Base-by-base conservation (phyloP, 208 protist genomes). In the Strigomonas galati region DNA sequence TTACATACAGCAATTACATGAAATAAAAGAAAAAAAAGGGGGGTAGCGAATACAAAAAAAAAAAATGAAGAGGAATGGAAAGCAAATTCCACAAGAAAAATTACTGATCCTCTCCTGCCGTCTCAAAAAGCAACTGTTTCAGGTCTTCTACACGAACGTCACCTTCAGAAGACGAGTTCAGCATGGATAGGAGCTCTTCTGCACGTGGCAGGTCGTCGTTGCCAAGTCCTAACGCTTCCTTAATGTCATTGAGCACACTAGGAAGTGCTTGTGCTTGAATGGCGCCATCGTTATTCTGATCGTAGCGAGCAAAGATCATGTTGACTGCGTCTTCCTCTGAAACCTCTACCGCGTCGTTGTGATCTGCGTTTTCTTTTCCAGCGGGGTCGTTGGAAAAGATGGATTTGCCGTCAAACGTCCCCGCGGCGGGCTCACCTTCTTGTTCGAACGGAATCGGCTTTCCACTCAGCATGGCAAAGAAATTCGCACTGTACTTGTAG, bases 401-500 rank as follows among this genome's bases (percentile, higher is more conserved):
- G 10, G 35, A 40, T 40, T 40, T 40, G 10, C 35, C 35, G 10
- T 40, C 35, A 40, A 40, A 40, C 4, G 35, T 40, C 35, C 35
- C 35, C 10, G 7, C 35, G 4, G 4, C 35, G 7, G 0, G 23
- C 59, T 0, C 15, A 23, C 5, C 89, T 43, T 92, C 81, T 28
- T 80, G 72, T 30, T 93, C 87, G 69, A 97, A 97, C 19, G 86
- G 85, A 0, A 78, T 72, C 6, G 71, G 48, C 28, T 82, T 71
- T 12, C 88, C 92, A 52, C 83, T 87, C 56, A 95, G 75, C 26
- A 87, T 83, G 30, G 92, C 88, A 64, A 97, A 97, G 69, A 95
- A 97, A 57, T 97, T 97, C n/a, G 92, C 92, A 43, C 89, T 94
- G 74, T 93, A 97, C 72, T 95, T 95, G 78, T 94, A 94, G 5